A percentile compares a stretch with the other conserved stretches of the same genome.
phyloP scores from a whole-genome alignment of 805 yeast genomes.

The Kluyveromyces lactis region DNA sequence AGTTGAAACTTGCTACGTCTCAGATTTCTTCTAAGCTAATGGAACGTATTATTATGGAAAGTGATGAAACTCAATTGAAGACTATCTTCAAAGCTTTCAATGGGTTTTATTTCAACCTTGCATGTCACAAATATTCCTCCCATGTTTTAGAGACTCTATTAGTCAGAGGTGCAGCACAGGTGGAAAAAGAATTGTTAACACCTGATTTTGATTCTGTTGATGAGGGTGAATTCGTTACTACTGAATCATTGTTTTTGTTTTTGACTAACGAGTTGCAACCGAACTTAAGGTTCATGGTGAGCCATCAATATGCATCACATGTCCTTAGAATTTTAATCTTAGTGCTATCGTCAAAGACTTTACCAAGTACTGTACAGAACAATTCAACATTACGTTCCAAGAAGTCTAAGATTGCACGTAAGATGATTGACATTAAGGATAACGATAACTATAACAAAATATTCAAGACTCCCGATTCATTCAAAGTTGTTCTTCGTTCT shows the following conservation, averaged over 20 bases:
- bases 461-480: slow-evolving; percentile 63
- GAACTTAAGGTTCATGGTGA: slow-evolving; percentile 47
- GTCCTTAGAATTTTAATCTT: slow-evolving; percentile 66
- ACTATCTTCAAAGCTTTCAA: slow-evolving; percentile 55
- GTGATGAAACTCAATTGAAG: slow-evolving; percentile 58
- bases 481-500: slow-evolving; percentile 50
- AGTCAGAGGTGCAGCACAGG: slow-evolving; percentile 61
- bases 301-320: slow-evolving; percentile 83
- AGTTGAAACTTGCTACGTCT: slow-evolving; percentile 83
- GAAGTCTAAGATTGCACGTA: slow-evolving; percentile 80
- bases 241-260: slow-evolving; percentile 57
- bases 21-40: slow-evolving; percentile 90
- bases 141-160: slow-evolving; percentile 87
- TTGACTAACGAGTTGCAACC: slow-evolving; percentile 64
- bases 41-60: slow-evolving; percentile 71
- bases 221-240: slow-evolving; percentile 39
- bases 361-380: slow-evolving; percentile 63
- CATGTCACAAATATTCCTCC: slow-evolving; percentile 85
- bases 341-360: slow-evolving; percentile 65
- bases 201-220: slow-evolving; percentile 31
- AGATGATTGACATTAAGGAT: slow-evolving; percentile 83
- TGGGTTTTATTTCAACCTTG: slow-evolving; percentile 67
- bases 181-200: slow-evolving; percentile 62
- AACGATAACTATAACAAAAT: slow-evolving; percentile 59
- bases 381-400: slow-evolving; percentile 75